Percentiles rank a stretch among this genome's conserved stretches.
phyloP scores from a whole-genome alignment of 2,329 filamentous ascomycete genomes.

The Alternaria tenuissima region DNA sequence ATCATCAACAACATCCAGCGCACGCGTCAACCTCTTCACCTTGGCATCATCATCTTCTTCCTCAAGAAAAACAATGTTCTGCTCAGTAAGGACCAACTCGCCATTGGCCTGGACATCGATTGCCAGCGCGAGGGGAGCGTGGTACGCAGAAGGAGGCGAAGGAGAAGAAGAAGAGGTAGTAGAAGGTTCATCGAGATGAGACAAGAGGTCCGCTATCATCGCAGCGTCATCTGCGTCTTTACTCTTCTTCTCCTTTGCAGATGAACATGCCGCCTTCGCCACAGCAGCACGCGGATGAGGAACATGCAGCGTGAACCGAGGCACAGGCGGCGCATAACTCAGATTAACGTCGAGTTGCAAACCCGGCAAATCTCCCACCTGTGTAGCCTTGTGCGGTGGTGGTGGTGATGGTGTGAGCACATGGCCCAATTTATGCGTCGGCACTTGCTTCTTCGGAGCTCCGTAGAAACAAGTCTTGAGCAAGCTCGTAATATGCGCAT shows the following conservation, averaged over 20 bases:
- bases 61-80: slow-evolving; percentile 61
- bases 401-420: background rate
- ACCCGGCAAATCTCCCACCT: background rate
- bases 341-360: slow-evolving; percentile 44
- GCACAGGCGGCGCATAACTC: slow-evolving; percentile 44
- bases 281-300: slow-evolving; percentile 33
- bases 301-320: slow-evolving; percentile 41
- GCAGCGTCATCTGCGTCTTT: background rate
- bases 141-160: slow-evolving; percentile 15
- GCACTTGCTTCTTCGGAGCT: slow-evolving; percentile 36
- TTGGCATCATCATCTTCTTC: slow-evolving; percentile 7
- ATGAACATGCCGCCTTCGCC: background rate
- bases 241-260: background rate
- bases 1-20: slow-evolving; percentile 59
- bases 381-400: background rate
- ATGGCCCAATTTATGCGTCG: slow-evolving; percentile 14
- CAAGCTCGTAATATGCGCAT: slow-evolving; percentile 72
- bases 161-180: too few species aligned
- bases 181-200: slow-evolving; percentile 19
- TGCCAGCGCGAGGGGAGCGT: slow-evolving; percentile 59
- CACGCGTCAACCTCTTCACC: slow-evolving; percentile 52
- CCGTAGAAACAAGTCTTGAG: slow-evolving; percentile 67
- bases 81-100: slow-evolving; percentile 64
- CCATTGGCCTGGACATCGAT: slow-evolving; percentile 69
- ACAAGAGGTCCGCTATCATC: slow-evolving; percentile 12